These are phyloP conservation scores for Cladorrhinum sp. DNA, from an alignment of 2,329 filamentous ascomycete genomes.

Conservation along the genomic window DNA sequence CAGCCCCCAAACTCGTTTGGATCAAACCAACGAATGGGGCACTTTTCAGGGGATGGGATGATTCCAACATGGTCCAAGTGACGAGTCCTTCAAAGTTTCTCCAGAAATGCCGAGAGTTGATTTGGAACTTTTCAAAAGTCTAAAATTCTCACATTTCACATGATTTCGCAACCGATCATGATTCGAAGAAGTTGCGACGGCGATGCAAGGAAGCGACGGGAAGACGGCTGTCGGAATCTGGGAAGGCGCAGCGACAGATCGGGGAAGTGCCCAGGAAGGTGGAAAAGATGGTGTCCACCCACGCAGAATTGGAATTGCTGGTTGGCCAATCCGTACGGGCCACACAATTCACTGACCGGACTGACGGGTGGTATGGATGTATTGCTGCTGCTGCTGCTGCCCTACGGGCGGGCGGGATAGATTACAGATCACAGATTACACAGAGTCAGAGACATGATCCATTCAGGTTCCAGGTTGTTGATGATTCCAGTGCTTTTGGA, in stretches of 20 bases:
- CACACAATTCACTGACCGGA: slow-evolving; percentile 5
- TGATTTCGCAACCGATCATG: not conserved
- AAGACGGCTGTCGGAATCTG: slow-evolving; percentile 11
- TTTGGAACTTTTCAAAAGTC: not conserved
- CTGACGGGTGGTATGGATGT: not conserved
- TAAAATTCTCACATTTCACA: not conserved
- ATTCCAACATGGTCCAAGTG: not conserved
- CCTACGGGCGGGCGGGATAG: not conserved
- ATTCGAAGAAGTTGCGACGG: not conserved
- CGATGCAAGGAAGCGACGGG: slow-evolving; percentile 7
- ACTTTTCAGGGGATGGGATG: not conserved
- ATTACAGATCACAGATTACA: not conserved
- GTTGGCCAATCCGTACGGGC: slow-evolving; percentile 10
- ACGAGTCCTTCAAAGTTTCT: not conserved
- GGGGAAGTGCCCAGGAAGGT: not conserved
- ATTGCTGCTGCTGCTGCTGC: not conserved
- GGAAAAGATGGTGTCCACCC: slow-evolving; percentile 3
- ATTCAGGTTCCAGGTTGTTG: not conserved
- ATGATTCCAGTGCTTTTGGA: not conserved
- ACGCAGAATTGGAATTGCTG: not conserved
- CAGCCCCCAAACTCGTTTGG: slow-evolving; percentile 9
- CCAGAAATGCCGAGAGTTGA: not conserved
- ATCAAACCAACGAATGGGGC: not conserved
- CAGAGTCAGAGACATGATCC: not conserved
- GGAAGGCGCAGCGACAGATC: slow-evolving; percentile 8